Conservation (phyloP, 768 basidiomycete genomes). For the Goffeauzyma gilvescens region DNA sequence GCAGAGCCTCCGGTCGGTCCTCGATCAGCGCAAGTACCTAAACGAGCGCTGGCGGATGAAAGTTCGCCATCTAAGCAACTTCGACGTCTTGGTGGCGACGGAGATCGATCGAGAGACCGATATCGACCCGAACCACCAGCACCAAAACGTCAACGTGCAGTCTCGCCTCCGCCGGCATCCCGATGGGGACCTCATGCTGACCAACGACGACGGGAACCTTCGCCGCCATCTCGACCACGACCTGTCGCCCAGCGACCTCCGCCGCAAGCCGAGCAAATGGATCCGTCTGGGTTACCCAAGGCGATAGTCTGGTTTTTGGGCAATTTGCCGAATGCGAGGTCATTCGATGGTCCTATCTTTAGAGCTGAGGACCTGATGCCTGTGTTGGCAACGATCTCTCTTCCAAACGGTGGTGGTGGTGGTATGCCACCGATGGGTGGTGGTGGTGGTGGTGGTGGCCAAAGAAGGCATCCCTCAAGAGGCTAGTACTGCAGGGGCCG, state of each 20-base stretch:
- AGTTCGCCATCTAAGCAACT: too few species aligned
- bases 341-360: constrained; percentile 92
- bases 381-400: constrained; percentile 58
- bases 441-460: too few species aligned
- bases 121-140: constrained; percentile 6
- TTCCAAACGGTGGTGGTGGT: constrained; percentile 35
- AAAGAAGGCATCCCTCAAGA: too few species aligned
- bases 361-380: constrained; percentile 78
- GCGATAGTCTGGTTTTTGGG: constrained; percentile 62
- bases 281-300: constrained; percentile 34
- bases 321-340: constrained; percentile 47
- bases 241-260: constrained; percentile 21
- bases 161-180: constrained; percentile 10
- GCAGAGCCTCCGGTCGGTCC: constrained; percentile 4
- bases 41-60: too few species aligned
- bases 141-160: constrained; percentile 16
- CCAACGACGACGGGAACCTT: constrained; percentile 3
- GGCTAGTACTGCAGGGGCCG: too few species aligned
- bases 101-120: constrained; percentile 6
- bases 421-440: background rate
- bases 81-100: constrained; percentile 8
- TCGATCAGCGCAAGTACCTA: constrained; percentile 7
- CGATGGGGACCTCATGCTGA: background rate
- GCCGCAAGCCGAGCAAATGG: constrained; percentile 36
- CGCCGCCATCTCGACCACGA: constrained; percentile 8